Evolutionary conservation across 2,329 filamentous ascomycete genomes (phyloP).

Genomic region (Stachybotrys chartarum): DNA sequence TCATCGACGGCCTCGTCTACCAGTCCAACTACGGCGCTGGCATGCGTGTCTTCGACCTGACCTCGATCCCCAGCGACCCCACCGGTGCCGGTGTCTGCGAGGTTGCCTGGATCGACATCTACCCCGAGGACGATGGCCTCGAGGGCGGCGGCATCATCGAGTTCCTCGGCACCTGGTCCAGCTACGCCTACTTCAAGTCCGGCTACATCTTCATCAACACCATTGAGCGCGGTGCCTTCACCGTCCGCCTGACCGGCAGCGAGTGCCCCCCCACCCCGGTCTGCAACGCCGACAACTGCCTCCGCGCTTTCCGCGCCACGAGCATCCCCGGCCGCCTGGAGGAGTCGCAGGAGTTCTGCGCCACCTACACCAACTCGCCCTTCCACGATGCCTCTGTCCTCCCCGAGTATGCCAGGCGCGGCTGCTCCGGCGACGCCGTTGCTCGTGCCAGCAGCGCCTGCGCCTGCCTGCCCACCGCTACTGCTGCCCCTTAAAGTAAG

Average conservation of each 20-base stretch:
- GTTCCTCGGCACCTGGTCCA: background rate
- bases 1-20: constrained; percentile 31
- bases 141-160: background rate
- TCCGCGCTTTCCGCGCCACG: background rate
- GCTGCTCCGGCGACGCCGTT: background rate
- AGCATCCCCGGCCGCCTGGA: constrained; percentile 1
- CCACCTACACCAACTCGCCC: background rate
- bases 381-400: background rate
- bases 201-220: constrained; percentile 1
- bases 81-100: constrained; percentile 31
- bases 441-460: constrained; percentile 1
- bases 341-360: background rate
- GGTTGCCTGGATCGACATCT: constrained; percentile 38
- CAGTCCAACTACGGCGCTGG: constrained; percentile 41
- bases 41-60: constrained; percentile 28
- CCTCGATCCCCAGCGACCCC: constrained; percentile 23
- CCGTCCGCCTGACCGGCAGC: background rate
- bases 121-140: constrained; percentile 34
- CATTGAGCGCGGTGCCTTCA: constrained; percentile 1
- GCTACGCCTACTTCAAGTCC: background rate
- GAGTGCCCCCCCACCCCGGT: background rate
- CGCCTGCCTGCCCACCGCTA: constrained; percentile 1
- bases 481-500: background rate
- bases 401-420: background rate
- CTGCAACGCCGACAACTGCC: constrained; percentile 2